Evolutionary conservation across 2,329 filamentous ascomycete species (phyloP).

Genomic region (Cladosporium sp.): DNA sequence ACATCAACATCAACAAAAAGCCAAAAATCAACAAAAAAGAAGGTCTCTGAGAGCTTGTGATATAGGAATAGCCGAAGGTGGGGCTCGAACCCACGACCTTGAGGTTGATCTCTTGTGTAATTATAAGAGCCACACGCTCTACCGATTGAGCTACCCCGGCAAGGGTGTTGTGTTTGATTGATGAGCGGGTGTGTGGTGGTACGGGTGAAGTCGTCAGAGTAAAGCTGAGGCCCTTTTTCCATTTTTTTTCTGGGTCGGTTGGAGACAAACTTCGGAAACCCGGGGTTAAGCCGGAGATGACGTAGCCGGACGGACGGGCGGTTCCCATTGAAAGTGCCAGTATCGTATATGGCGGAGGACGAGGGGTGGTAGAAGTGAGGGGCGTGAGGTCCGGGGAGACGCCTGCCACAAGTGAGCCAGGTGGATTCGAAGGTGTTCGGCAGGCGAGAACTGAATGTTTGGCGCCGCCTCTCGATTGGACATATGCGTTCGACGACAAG

Average conservation of each 20-base stretch:
- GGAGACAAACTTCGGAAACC: background rate
- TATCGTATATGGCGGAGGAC: too few relatives aligned
- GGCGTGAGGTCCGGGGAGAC: too few relatives aligned
- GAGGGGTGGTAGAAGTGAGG: too few relatives aligned
- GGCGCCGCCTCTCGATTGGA: too few relatives aligned
- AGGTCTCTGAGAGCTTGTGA: constrained; percentile 1
- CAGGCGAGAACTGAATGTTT: too few relatives aligned
- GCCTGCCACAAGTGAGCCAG: too few relatives aligned
- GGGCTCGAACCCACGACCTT: constrained; percentile 25
- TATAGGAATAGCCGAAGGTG: constrained; percentile 25
- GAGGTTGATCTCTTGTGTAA: constrained; percentile 19
- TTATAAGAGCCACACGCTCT: constrained; percentile 50
- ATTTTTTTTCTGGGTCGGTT: background rate
- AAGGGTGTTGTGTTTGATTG: constrained; percentile 1
- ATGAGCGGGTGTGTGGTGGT: background rate
- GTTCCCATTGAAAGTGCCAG: too few relatives aligned
- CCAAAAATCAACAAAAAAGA: background rate
- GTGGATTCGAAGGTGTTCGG: too few relatives aligned
- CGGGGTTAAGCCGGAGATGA: background rate
- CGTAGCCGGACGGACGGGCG: background rate
- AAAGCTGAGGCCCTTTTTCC: background rate
- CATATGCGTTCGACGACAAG: too few relatives aligned
- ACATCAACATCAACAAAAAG: too few relatives aligned
- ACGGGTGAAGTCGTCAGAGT: background rate
- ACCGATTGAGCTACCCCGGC: constrained; percentile 51